Evolutionary conservation across 2,329 filamentous ascomycete genomes (phyloP), one percentile per base, ranked within the genome.

Genomic region (Sporothrix pseudoabietina): DNA sequence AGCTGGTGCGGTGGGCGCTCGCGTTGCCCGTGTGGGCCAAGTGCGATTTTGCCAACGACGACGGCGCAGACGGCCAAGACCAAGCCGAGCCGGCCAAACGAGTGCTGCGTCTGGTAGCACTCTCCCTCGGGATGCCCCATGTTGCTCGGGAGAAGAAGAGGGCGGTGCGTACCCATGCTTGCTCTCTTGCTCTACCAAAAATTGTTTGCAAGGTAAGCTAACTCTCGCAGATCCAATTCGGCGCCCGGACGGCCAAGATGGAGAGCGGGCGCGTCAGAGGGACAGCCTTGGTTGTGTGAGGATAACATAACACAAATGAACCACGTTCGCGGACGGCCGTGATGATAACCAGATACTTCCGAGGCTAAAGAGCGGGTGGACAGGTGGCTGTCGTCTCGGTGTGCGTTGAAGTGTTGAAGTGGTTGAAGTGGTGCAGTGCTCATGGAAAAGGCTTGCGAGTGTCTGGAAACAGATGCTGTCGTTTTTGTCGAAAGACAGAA

Each of bases 61-160:
- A 76, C 66, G 76, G 77, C 3, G 79, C 81, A 10, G 61, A 7
- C n/a, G 35, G 39, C 14, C n/a, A 39, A 19, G 4, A 7, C 14
- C 35, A 14, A 61, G 83, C 95, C 7, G 94, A 97, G 76, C 87
- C 92, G 0, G 94, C 90, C 19, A 99, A 99, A 82, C 89, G 92
- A 78, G 85, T 94, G 0, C 82, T 99, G 70, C 87, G 96, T 30
- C 85, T 97, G 30, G 82, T 97, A 30, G 94, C 94, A 0, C 87
- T 90, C 80, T 86, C 89, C 41, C 82, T 98, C 49, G 92, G 91
- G 3, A 90, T 98, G 88, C 80, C 80, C 1, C 83, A 82, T 6
- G 92, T 94, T 1, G 91, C 95, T 4, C 83, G 83, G n/a, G 94
- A 98, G 82, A 97, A 96, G 86, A 99, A 99, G 83, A 87, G 94